Evolutionary conservation across 1,284 basidiomycete species (phyloP).

Genomic region (Gastroboletus turbinatus): DNA sequence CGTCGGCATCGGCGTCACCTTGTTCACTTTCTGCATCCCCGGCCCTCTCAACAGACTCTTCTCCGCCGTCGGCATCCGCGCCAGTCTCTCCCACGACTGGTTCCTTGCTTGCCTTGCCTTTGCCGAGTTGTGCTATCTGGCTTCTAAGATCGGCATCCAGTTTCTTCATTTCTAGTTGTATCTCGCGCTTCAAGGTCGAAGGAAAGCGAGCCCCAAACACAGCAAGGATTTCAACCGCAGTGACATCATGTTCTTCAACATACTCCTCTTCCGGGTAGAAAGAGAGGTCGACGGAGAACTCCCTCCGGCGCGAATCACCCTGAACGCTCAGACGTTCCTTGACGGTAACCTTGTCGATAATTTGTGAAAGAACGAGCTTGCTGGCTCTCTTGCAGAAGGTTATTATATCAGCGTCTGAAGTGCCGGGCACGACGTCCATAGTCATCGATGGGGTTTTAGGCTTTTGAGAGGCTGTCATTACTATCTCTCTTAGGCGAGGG

Average conservation of each 20-base stretch:
- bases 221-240: conserved; percentile 71
- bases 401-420: conserved; percentile 60
- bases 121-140: conserved; percentile 83
- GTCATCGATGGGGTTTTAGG: conserved; percentile 99
- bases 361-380: conserved; percentile 84
- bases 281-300: conserved; percentile 80
- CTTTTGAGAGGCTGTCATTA: conserved; percentile 97
- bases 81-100: conserved; percentile 48
- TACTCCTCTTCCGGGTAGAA: conserved; percentile 93
- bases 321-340: conserved; percentile 77
- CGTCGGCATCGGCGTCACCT: conserved; percentile 79
- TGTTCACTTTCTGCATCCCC: conserved; percentile 62
- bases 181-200: conserved; percentile 83
- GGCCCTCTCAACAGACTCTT: conserved; percentile 27
- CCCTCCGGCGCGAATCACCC: conserved; percentile 70
- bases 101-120: conserved; percentile 61
- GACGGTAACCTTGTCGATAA: conserved; percentile 85
- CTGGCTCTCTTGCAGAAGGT: conserved; percentile 91
- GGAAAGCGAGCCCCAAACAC: conserved; percentile 81
- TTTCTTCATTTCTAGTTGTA: conserved; percentile 84
- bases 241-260: conserved; percentile 81
- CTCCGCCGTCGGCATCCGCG: conserved; percentile 43
- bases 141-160: conserved; percentile 79
- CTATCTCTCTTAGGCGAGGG: conserved; percentile 96
- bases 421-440: conserved; percentile 66